Percentiles rank a stretch among this genome's conserved stretches.
These are phyloP conservation scores for Boletus semigastroideus DNA, from an alignment of 1,284 basidiomycete species.

Conservation along the genomic window DNA sequence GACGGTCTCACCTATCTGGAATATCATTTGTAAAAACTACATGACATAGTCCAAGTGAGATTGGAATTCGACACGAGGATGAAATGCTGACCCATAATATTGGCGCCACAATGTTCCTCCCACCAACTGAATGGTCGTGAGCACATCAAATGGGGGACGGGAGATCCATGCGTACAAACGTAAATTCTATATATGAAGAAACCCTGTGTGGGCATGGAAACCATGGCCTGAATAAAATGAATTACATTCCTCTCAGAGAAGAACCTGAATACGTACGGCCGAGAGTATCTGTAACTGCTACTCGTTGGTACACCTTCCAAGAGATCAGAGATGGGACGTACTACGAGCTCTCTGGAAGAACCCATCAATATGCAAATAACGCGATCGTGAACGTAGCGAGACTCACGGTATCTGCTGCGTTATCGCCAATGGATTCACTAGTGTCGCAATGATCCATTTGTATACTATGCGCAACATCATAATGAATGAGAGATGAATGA, in stretches of 20 bases:
- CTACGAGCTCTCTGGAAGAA: not conserved
- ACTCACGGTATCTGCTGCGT: not conserved
- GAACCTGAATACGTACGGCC: not conserved
- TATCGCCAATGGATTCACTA: not conserved
- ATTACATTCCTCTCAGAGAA: not conserved
- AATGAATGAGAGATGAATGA: no score
- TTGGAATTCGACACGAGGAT: no score
- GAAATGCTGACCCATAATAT: constrained; percentile 7
- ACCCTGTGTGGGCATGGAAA: not conserved
- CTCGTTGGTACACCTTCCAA: not conserved
- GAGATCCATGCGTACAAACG: not conserved
- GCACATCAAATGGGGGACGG: no score
- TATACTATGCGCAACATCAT: not conserved
- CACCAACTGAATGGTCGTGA: not conserved
- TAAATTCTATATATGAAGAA: not conserved
- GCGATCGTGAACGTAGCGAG: not conserved
- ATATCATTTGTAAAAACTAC: not conserved
- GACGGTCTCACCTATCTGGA: constrained; percentile 5
- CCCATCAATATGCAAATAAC: not conserved
- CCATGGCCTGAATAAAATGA: not conserved
- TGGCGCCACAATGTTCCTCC: constrained; percentile 1
- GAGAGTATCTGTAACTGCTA: not conserved
- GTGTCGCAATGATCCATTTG: not conserved
- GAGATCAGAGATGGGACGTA: not conserved
- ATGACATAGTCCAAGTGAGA: no score